Evolutionary conservation across 2,329 filamentous ascomycete genomes (phyloP).

Genomic region (Peltaster fructicola): DNA sequence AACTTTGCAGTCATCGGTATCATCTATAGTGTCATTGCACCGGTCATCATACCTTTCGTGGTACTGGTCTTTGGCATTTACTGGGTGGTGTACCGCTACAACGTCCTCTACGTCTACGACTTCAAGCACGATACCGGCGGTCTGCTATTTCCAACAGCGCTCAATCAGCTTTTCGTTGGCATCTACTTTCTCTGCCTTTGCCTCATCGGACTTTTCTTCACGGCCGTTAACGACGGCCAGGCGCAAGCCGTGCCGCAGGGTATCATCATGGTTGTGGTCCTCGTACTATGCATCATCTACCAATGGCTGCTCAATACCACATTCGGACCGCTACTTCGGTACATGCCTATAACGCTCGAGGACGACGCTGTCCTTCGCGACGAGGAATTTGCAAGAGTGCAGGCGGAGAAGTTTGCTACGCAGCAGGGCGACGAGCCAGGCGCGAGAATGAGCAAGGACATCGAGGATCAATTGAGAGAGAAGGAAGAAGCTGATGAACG

Average conservation of each 20-base stretch:
- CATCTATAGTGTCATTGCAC: constrained; percentile 77
- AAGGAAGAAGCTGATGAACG: constrained; percentile 22
- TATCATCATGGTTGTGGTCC: constrained; percentile 63
- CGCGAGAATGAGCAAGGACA: constrained; percentile 18
- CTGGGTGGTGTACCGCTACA: constrained; percentile 93
- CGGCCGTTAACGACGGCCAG: too few relatives aligned
- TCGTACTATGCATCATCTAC: constrained; percentile 55
- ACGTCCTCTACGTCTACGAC: constrained; percentile 84
- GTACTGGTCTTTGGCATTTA: constrained; percentile 80
- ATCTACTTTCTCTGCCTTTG: constrained; percentile 89
- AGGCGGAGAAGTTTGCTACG: constrained; percentile 17
- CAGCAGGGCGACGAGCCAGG: constrained; percentile 6
- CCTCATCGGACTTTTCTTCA: constrained; percentile 76
- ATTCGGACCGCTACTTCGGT: constrained; percentile 71
- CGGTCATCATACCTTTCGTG: constrained; percentile 82
- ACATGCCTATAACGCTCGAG: constrained; percentile 86
- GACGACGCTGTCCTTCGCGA: constrained; percentile 88
- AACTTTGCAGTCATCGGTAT: constrained; percentile 81
- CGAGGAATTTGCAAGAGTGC: constrained; percentile 66
- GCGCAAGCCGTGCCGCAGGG: constrained; percentile 57
- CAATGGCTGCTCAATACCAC: constrained; percentile 67
- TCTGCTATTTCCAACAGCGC: constrained; percentile 73
- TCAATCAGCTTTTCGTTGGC: constrained; percentile 90
- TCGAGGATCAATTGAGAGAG: constrained; percentile 28
- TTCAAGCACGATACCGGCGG: constrained; percentile 85